A percentile compares a stretch with the other conserved stretches of the same genome.
Conservation (phyloP, 2,329 filamentous ascomycete genomes). For the Rugonectria rugulosa region DNA sequence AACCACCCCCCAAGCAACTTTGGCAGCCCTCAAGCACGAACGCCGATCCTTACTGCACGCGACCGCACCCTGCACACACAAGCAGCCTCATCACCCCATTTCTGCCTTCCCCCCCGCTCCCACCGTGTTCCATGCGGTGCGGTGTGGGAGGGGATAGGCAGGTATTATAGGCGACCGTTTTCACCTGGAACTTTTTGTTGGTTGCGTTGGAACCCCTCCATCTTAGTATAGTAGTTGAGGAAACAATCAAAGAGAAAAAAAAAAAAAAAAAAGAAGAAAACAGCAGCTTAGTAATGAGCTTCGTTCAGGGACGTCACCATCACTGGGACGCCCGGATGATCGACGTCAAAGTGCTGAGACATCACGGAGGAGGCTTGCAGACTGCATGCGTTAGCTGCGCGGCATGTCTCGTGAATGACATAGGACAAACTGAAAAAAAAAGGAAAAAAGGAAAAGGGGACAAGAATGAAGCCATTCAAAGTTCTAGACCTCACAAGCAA, state of each 20-base stretch:
- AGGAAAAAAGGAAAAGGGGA: not conserved
- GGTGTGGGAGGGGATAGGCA: not conserved
- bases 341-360: slow-evolving; percentile 1
- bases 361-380: slow-evolving; percentile 1
- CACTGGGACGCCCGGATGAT: slow-evolving; percentile 7
- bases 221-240: not conserved
- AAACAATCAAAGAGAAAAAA: not conserved
- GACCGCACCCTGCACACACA: slow-evolving; percentile 15
- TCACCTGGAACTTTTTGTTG: slow-evolving; percentile 4
- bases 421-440: too few relatives aligned
- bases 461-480: not conserved
- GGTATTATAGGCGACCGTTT: not conserved
- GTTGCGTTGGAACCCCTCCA: not conserved
- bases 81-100: slow-evolving; percentile 28
- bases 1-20: not conserved
- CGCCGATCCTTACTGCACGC: slow-evolving; percentile 38
- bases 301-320: slow-evolving; percentile 5
- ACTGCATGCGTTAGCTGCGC: slow-evolving; percentile 1
- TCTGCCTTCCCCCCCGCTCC: slow-evolving; percentile 10
- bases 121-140: not conserved
- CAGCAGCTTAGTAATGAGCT: not conserved
- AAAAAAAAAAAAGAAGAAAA: not conserved
- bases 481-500: not conserved
- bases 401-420: not conserved
- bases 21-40: slow-evolving; percentile 9